A percentile compares a stretch with the other conserved stretches of the same genome.
Conservation (phyloP, 306 rosid species). For the Pyrus betulifolia region DNA sequence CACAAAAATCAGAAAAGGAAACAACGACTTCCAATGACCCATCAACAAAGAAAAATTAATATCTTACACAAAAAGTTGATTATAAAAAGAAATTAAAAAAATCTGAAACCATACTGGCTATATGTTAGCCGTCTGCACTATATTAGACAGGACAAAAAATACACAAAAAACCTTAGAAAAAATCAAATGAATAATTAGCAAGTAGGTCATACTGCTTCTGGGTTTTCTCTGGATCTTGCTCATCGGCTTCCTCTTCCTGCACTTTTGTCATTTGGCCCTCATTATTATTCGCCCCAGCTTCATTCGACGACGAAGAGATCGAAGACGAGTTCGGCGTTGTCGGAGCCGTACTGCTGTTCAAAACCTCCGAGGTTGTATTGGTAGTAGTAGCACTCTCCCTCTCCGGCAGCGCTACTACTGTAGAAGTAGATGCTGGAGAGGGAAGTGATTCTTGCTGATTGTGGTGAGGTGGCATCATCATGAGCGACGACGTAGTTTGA, state of each 20-base stretch:
- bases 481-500: conserved; percentile 1
- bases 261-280: conserved; percentile 16
- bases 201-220: conserved; percentile 51
- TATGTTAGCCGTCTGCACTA: background rate
- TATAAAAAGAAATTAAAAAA: background rate
- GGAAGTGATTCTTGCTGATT: conserved; percentile 1
- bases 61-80: background rate
- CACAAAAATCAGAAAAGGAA: background rate
- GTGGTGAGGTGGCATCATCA: background rate
- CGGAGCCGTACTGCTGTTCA: conserved; percentile 42
- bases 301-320: conserved; percentile 63
- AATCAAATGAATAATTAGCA: background rate
- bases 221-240: conserved; percentile 45
- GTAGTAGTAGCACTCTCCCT: conserved; percentile 14
- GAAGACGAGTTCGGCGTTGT: conserved; percentile 59
- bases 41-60: background rate
- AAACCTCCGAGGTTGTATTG: conserved; percentile 39
- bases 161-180: background rate
- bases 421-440: conserved; percentile 23
- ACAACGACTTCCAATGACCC: background rate
- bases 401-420: background rate
- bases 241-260: conserved; percentile 17
- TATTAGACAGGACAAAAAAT: background rate
- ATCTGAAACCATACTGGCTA: background rate
- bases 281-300: conserved; percentile 15